phyloP scores from a whole-genome alignment of 441 rosid species.

The Cnidoscolus chayamansa region DNA sequence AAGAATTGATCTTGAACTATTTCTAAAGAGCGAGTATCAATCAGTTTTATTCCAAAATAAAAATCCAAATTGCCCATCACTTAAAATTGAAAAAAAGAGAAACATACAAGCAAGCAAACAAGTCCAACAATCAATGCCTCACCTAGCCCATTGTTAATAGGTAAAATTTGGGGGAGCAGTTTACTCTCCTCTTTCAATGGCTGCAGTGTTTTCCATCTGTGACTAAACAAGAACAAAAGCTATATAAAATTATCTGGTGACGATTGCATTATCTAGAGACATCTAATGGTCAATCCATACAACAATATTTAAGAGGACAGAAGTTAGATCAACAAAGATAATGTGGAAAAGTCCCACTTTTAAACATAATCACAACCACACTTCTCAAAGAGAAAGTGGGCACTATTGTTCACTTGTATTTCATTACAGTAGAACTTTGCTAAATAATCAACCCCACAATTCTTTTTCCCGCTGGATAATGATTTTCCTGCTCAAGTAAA shows the following conservation, averaged over 20 bases:
- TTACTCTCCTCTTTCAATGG: neutral
- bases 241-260: constrained; percentile 6
- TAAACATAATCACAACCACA: no score
- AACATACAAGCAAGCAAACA: neutral
- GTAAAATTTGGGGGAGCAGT: neutral
- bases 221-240: neutral
- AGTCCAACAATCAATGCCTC: constrained; percentile 4
- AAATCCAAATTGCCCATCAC: neutral
- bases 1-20: neutral
- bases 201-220: constrained; percentile 3
- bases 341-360: constrained; percentile 10
- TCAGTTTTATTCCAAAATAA: neutral
- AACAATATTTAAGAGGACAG: neutral
- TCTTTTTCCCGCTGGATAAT: neutral
- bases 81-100: neutral
- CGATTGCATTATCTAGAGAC: neutral
- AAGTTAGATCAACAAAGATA: constrained; percentile 17
- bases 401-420: neutral
- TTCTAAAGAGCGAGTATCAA: neutral
- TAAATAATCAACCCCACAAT: neutral
- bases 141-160: neutral
- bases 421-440: neutral
- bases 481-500: neutral
- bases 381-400: neutral
- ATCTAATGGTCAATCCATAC: neutral